These are phyloP conservation scores for Colletotrichum sojae DNA, from an alignment of 2,329 filamentous ascomycete genomes.

Conservation along the genomic window DNA sequence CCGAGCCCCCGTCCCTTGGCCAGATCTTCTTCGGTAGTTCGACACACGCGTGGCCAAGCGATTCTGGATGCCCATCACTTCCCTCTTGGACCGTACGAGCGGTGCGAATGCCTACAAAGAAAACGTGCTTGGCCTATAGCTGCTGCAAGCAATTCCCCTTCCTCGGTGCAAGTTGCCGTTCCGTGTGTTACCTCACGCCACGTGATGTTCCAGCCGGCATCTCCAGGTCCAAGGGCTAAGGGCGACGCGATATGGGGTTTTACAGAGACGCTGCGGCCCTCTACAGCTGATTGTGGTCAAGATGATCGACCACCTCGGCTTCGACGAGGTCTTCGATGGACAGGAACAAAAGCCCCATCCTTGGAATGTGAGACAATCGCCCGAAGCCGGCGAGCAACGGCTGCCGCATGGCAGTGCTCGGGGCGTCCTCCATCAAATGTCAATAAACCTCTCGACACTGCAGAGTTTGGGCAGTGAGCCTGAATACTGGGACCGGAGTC, in stretches of 20 bases:
- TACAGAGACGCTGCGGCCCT: background rate
- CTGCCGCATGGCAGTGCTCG: constrained; percentile 8
- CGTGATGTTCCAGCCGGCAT: constrained; percentile 23
- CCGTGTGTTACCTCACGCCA: constrained; percentile 20
- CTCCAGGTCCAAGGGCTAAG: background rate
- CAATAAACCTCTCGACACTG: constrained; percentile 7
- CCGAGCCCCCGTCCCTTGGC: constrained; percentile 13
- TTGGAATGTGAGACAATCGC: constrained; percentile 27
- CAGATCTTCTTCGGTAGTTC: constrained; percentile 17
- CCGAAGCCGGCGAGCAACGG: constrained; percentile 32
- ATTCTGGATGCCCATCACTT: constrained; percentile 20
- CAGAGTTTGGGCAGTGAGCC: background rate
- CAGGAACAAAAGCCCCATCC: constrained; percentile 8
- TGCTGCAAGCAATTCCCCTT: constrained; percentile 26
- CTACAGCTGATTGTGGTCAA: background rate
- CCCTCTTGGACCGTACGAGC: constrained; percentile 8
- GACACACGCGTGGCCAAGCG: constrained; percentile 19
- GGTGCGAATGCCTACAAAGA: constrained; percentile 19
- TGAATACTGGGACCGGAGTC: background rate
- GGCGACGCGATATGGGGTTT: background rate
- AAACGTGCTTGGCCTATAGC: constrained; percentile 1
- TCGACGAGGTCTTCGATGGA: constrained; percentile 3
- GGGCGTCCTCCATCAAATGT: background rate
- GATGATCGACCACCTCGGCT: constrained; percentile 9
- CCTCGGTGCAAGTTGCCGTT: constrained; percentile 8